phyloP scores from a whole-genome alignment of 495 filamentous ascomycete species.

The Penicillium macrosclerotiorum region DNA sequence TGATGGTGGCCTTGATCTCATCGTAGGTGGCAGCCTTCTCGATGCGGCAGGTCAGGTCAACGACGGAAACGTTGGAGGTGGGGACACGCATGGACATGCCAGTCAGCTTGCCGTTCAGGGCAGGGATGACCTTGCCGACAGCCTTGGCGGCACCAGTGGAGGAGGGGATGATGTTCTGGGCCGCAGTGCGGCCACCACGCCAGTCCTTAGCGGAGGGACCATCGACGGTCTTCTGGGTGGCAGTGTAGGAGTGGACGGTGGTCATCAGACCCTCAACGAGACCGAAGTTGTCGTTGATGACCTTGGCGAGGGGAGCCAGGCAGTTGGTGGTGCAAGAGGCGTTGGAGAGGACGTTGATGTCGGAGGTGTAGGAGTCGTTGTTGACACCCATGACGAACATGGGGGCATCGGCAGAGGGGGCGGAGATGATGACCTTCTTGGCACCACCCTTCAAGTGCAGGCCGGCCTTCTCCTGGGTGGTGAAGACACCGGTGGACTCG shows the following conservation, averaged over 20 bases:
- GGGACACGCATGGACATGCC: constrained; percentile 99
- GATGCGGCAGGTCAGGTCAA: constrained; percentile 91
- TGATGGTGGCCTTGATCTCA: constrained; percentile 88
- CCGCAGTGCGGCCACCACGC: constrained; percentile 97
- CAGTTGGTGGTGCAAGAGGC: constrained; percentile 99
- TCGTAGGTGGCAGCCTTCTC: constrained; percentile 91
- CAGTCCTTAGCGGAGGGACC: constrained; percentile 98
- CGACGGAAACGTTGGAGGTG: constrained; percentile 97
- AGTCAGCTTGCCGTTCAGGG: constrained; percentile 98
- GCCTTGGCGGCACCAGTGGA: constrained; percentile 99
- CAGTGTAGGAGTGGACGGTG: constrained; percentile 99
- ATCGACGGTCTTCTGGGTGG: constrained; percentile 99
- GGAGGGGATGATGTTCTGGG: constrained; percentile 99
- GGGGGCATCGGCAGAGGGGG: constrained; percentile 96
- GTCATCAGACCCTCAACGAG: constrained; percentile 99
- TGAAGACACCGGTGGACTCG: constrained; percentile 99
- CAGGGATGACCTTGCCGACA: constrained; percentile 98
- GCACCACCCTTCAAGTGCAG: constrained; percentile 97
- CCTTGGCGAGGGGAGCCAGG: constrained; percentile 97
- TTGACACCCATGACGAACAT: constrained; percentile 99
- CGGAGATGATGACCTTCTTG: constrained; percentile 99
- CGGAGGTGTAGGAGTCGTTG: constrained; percentile 84
- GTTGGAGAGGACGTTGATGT: constrained; percentile 93
- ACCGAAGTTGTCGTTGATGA: constrained; percentile 95
- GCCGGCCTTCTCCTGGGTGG: constrained; percentile 92